These are phyloP conservation scores for Hanseniaspora guilliermondii DNA, from an alignment of 805 yeast species.

Conservation along the genomic window DNA sequence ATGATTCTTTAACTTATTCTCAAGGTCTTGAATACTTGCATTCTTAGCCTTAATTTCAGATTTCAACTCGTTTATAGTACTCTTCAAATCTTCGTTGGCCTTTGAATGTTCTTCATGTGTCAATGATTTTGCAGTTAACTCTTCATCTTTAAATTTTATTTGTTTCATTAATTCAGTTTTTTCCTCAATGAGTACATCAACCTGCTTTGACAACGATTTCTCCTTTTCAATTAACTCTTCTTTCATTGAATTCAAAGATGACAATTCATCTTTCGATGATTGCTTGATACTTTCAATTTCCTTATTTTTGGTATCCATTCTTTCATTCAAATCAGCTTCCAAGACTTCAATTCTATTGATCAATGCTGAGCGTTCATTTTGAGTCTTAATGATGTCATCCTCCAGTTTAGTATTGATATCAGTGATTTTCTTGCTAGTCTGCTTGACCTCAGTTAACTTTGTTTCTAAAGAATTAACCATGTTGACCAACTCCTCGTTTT, in stretches of 20 bases:
- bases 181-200: constrained; percentile 18
- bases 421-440: constrained; percentile 16
- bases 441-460: constrained; percentile 28
- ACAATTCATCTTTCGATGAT: constrained; percentile 17
- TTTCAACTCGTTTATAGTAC: constrained; percentile 15
- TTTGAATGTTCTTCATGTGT: constrained; percentile 39
- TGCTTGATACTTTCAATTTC: background rate
- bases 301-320: constrained; percentile 15
- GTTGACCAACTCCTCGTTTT: constrained; percentile 44
- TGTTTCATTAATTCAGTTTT: constrained; percentile 35
- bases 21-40: constrained; percentile 20
- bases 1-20: constrained; percentile 22
- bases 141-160: constrained; percentile 36
- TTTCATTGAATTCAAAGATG: constrained; percentile 18
- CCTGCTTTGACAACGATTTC: constrained; percentile 14
- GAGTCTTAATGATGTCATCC: constrained; percentile 17
- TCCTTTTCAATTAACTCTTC: constrained; percentile 19
- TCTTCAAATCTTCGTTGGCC: constrained; percentile 21
- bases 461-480: constrained; percentile 42
- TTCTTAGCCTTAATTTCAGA: constrained; percentile 29
- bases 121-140: constrained; percentile 33
- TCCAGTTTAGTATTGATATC: constrained; percentile 17
- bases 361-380: constrained; percentile 19
- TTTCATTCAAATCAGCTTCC: constrained; percentile 23
- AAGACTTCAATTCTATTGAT: constrained; percentile 22